phyloP scores from a whole-genome alignment of 2,329 filamentous ascomycete genomes.

The Didymella glomerata region DNA sequence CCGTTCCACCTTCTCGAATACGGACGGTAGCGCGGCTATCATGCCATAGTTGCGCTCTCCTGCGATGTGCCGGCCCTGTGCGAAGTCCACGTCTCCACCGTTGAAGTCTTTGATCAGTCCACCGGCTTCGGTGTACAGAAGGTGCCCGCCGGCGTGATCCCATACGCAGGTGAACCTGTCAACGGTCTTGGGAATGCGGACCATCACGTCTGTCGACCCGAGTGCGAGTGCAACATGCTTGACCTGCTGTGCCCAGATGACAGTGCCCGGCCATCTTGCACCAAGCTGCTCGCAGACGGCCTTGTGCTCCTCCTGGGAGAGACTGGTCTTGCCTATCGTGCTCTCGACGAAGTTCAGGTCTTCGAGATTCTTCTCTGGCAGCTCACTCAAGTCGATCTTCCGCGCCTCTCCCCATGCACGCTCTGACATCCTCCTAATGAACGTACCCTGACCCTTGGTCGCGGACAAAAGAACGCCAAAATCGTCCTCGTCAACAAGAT shows the following conservation, averaged over 20 bases:
- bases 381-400: slow-evolving; percentile 38
- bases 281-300: slow-evolving; percentile 51
- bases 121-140: slow-evolving; percentile 61
- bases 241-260: slow-evolving; percentile 64
- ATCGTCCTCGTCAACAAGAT: slow-evolving; percentile 55
- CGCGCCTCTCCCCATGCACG: slow-evolving; percentile 44
- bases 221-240: slow-evolving; percentile 62
- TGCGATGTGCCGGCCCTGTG: slow-evolving; percentile 43
- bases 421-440: slow-evolving; percentile 51
- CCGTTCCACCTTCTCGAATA: slow-evolving; percentile 38
- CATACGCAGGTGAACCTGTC: slow-evolving; percentile 61
- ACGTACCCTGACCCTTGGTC: slow-evolving; percentile 57
- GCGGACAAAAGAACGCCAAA: slow-evolving; percentile 57
- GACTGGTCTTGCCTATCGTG: slow-evolving; percentile 51
- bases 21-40: slow-evolving; percentile 41
- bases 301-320: slow-evolving; percentile 49
- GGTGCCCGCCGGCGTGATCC: slow-evolving; percentile 64
- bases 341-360: slow-evolving; percentile 59
- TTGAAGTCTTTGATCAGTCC: slow-evolving; percentile 61
- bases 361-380: slow-evolving; percentile 39
- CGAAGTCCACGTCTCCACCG: slow-evolving; percentile 60
- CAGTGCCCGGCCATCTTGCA: slow-evolving; percentile 57
- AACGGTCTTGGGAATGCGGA: slow-evolving; percentile 57
- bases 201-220: slow-evolving; percentile 59
- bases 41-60: slow-evolving; percentile 49